Conservation (phyloP, 305 asterid genomes). For the Salvia sclarea region DNA sequence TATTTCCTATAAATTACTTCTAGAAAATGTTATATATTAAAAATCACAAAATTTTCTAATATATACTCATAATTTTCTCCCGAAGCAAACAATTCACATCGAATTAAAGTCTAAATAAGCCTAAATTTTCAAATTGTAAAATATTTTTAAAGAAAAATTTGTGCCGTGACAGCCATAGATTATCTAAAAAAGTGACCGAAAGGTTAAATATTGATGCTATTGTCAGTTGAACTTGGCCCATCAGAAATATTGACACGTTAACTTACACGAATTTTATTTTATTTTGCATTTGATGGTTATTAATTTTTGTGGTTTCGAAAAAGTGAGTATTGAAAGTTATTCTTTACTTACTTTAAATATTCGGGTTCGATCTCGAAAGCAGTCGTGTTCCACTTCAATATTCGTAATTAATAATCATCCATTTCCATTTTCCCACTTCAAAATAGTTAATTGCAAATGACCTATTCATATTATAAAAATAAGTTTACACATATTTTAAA, state of each 20-base stretch:
- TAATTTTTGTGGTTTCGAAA: background rate
- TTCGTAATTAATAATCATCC: background rate
- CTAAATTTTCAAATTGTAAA: background rate
- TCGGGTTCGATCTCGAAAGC: background rate
- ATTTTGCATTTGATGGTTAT: background rate
- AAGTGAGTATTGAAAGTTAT: slow-evolving; percentile 15
- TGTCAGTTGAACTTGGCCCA: background rate
- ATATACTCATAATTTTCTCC: no score
- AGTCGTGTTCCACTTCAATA: background rate
- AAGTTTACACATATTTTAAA: no score
- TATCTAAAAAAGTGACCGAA: background rate
- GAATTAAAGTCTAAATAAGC: background rate
- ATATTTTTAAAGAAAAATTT: no score
- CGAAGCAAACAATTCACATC: background rate
- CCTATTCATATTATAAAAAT: no score
- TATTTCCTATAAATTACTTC: background rate
- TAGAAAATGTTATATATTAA: no score
- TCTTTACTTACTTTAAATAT: slow-evolving; percentile 25
- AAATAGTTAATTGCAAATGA: no score
- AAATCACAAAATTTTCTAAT: background rate
- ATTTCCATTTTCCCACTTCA: no score
- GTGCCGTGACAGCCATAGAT: background rate
- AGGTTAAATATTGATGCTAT: background rate
- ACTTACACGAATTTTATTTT: background rate
- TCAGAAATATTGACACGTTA: background rate